These are phyloP conservation scores for Opeltia flavorubescens DNA, from an alignment of 495 filamentous ascomycete genomes.

Conservation along the genomic window DNA sequence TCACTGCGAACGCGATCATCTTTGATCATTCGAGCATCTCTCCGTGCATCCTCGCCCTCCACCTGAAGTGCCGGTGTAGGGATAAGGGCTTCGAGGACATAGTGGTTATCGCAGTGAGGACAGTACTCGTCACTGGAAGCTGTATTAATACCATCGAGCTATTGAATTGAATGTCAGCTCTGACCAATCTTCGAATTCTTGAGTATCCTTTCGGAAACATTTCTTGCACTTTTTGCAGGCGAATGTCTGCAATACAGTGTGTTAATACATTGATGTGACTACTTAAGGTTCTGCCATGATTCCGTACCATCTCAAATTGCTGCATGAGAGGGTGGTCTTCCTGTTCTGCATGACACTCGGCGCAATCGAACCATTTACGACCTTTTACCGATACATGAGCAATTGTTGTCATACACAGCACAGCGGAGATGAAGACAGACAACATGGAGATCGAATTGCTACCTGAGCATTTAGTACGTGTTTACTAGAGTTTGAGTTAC, in stretches of 20 bases:
- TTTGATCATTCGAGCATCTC: slow-evolving; percentile 81
- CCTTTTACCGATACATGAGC: slow-evolving; percentile 31
- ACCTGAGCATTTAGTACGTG: slow-evolving; percentile 98
- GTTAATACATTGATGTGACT: not conserved
- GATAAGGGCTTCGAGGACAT: slow-evolving; percentile 73
- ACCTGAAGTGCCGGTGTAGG: slow-evolving; percentile 68
- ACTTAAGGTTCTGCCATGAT: not conserved
- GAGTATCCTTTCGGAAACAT: slow-evolving; percentile 84
- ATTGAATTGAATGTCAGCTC: slow-evolving; percentile 3
- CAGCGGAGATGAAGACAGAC: slow-evolving; percentile 33
- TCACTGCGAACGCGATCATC: slow-evolving; percentile 67
- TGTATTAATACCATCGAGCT: not conserved
- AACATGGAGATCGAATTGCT: slow-evolving; percentile 87
- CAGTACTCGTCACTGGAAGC: slow-evolving; percentile 83
- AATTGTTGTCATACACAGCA: not conserved
- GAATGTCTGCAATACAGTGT: slow-evolving; percentile 37
- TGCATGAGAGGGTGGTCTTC: slow-evolving; percentile 65
- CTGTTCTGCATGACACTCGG: slow-evolving; percentile 78
- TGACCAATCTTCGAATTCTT: slow-evolving; percentile 79
- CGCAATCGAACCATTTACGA: slow-evolving; percentile 97
- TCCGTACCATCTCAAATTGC: slow-evolving; percentile 61
- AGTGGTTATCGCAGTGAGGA: slow-evolving; percentile 99
- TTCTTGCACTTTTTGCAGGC: slow-evolving; percentile 98
- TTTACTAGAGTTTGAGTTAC: slow-evolving; percentile 42
- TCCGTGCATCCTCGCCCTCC: slow-evolving; percentile 77